phyloP scores from a whole-genome alignment of 441 rosid genomes.

The Arabidopsis lyrata region DNA sequence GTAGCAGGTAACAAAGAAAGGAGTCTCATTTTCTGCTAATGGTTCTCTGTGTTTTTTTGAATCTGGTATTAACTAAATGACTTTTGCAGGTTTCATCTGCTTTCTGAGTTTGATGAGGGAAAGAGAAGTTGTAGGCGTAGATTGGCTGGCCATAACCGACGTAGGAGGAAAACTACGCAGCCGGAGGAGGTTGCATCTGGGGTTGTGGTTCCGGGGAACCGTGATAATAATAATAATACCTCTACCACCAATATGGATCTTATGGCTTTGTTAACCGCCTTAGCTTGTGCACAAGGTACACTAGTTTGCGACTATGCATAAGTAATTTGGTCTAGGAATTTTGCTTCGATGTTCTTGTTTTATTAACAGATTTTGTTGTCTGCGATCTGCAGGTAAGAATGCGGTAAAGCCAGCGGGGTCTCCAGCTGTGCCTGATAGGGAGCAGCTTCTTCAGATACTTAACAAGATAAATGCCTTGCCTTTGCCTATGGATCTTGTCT shows the following conservation, averaged over 20 bases:
- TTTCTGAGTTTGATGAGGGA: constrained; percentile 79
- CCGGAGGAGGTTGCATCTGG: constrained; percentile 70
- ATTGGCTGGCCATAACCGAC: constrained; percentile 77
- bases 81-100: constrained; percentile 67
- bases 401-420: constrained; percentile 52
- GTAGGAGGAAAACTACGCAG: constrained; percentile 77
- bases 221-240: constrained; percentile 46
- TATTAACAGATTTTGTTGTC: neutral
- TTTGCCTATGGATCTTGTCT: constrained; percentile 71
- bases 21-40: neutral
- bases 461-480: constrained; percentile 82
- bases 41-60: neutral
- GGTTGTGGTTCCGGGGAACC: constrained; percentile 54
- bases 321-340: neutral
- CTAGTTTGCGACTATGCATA: constrained; percentile 3
- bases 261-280: constrained; percentile 67
- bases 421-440: constrained; percentile 61
- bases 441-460: constrained; percentile 76
- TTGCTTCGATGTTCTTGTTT: constrained; percentile 34
- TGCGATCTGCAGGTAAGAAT: constrained; percentile 55
- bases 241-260: constrained; percentile 61
- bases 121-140: constrained; percentile 84
- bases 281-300: constrained; percentile 76
- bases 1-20: constrained; percentile 81
- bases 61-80: neutral